Percentiles rank a stretch among this genome's conserved stretches.
Evolutionary conservation across 2,329 filamentous ascomycete species (phyloP).

Genomic region (Talaromyces sp.): DNA sequence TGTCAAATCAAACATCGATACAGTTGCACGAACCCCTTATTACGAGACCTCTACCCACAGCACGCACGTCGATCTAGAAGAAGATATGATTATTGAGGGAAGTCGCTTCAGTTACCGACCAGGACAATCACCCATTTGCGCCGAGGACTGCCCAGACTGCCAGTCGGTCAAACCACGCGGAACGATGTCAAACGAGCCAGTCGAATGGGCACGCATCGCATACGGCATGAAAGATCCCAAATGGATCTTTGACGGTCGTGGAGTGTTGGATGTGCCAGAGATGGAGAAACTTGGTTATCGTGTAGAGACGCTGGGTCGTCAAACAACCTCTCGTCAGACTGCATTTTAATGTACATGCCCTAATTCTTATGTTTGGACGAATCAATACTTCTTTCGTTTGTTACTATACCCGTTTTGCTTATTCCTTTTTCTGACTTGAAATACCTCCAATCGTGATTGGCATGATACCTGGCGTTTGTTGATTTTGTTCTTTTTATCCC

Average conservation of each 20-base stretch:
- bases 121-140: conserved; percentile 28
- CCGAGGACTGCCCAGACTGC: conserved; percentile 30
- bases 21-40: not conserved
- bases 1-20: not conserved
- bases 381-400: conserved; percentile 2
- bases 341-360: conserved; percentile 17
- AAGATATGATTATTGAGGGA: conserved; percentile 17
- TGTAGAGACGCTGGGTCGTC: conserved; percentile 30
- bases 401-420: not conserved
- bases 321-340: conserved; percentile 16
- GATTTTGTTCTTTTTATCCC: not conserved
- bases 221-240: conserved; percentile 48
- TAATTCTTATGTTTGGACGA: conserved; percentile 14
- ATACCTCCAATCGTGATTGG: conserved; percentile 7
- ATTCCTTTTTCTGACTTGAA: not conserved
- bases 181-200: conserved; percentile 27
- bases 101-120: conserved; percentile 25
- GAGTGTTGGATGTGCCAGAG: conserved; percentile 35
- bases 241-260: conserved; percentile 52
- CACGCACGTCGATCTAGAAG: not conserved
- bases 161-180: conserved; percentile 22
- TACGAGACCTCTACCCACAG: not conserved
- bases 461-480: conserved; percentile 21
- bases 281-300: conserved; percentile 39
- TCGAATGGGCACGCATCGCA: conserved; percentile 51